These are phyloP conservation scores for Apiosordaria backusii DNA, from an alignment of 495 filamentous ascomycete genomes.

Conservation along the genomic window DNA sequence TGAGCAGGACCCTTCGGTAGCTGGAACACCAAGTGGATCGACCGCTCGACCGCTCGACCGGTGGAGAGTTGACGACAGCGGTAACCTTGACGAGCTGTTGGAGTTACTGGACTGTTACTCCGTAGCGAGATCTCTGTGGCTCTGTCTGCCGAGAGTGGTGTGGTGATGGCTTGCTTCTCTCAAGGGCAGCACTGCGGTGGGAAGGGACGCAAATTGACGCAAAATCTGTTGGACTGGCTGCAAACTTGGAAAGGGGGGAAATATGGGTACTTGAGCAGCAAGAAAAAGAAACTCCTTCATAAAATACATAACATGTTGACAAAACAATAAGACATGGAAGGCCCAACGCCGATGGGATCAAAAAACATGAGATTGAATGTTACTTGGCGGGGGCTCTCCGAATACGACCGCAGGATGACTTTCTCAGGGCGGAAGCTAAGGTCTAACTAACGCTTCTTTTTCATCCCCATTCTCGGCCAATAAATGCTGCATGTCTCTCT, in stretches of 20 bases:
- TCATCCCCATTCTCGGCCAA: neutral
- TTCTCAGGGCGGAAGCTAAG: neutral
- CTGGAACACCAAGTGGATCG: slow-evolving; percentile 6
- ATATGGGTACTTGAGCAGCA: neutral
- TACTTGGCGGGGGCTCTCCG: neutral
- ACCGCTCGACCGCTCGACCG: too few species aligned
- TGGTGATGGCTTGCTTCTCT: slow-evolving; percentile 1
- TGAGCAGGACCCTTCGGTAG: slow-evolving; percentile 1
- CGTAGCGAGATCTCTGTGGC: too few species aligned
- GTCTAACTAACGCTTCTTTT: neutral
- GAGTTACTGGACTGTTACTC: neutral
- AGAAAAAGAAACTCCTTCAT: neutral
- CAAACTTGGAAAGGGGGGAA: neutral
- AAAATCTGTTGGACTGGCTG: neutral
- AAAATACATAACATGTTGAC: neutral
- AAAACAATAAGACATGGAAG: neutral
- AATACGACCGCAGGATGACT: neutral
- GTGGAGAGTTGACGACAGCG: neutral
- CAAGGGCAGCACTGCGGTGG: neutral
- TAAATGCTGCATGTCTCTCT: neutral
- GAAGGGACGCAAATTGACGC: too few species aligned
- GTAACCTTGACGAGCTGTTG: neutral
- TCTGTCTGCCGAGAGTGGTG: neutral
- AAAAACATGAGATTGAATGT: neutral
- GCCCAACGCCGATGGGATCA: neutral